phyloP scores from a whole-genome alignment of 2,329 filamentous ascomycete species.

The Aspergillus sergii region DNA sequence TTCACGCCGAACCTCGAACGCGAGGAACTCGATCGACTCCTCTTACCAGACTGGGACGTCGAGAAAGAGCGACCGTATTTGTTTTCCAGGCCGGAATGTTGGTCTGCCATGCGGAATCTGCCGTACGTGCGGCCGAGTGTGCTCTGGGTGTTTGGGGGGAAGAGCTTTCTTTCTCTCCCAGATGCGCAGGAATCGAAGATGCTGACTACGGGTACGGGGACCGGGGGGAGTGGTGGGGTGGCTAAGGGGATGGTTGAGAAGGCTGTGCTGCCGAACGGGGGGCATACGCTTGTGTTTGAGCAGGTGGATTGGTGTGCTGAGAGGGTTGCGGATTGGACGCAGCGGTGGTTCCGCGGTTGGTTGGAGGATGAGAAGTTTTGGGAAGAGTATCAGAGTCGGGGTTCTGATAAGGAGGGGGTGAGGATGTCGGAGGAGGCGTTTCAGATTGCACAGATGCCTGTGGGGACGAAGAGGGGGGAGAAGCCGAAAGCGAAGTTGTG shows the following conservation, averaged over 20 bases:
- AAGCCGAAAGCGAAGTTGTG: conserved; percentile 9
- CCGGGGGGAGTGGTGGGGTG: conserved; percentile 28
- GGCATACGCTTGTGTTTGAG: conserved; percentile 21
- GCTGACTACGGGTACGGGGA: conserved; percentile 20
- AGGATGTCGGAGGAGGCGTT: conserved; percentile 15
- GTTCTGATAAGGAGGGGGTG: conserved; percentile 22
- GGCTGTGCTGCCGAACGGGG: conserved; percentile 10
- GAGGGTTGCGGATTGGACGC: conserved; percentile 19
- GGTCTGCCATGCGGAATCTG: conserved; percentile 18
- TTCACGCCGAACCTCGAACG: conserved; percentile 15
- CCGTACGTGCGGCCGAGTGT: conserved; percentile 28
- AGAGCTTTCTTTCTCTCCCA: conserved; percentile 20
- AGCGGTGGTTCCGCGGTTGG: conserved; percentile 18
- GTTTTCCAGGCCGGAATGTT: conserved; percentile 22
- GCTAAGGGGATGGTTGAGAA: conserved; percentile 21
- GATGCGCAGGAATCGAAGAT: conserved; percentile 22
- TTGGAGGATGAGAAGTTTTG: conserved; percentile 21
- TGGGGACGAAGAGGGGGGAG: not conserved
- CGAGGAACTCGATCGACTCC: conserved; percentile 13
- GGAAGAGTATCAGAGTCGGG: conserved; percentile 18
- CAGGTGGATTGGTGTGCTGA: conserved; percentile 22
- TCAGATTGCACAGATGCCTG: conserved; percentile 8
- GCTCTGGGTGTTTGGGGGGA: conserved; percentile 24
- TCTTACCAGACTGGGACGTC: conserved; percentile 21
- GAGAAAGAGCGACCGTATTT: conserved; percentile 13